Evolutionary conservation across 2,329 filamentous ascomycete genomes (phyloP).

Genomic region (Xylariaceae sp.): DNA sequence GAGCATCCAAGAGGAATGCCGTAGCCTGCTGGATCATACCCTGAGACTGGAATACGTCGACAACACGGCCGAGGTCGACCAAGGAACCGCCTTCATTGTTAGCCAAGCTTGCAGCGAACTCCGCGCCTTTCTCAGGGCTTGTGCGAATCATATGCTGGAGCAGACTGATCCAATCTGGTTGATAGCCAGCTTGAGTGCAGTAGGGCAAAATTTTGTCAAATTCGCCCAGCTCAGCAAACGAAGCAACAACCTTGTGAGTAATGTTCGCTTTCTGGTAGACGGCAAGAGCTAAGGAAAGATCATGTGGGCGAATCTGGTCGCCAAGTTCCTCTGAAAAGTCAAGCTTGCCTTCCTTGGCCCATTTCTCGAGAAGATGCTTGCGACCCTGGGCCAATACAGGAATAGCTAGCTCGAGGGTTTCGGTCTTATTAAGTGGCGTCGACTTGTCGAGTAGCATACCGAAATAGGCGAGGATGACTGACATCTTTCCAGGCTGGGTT

Average conservation of each 20-base stretch:
- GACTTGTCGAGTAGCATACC: constrained; percentile 97
- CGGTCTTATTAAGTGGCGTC: constrained; percentile 74
- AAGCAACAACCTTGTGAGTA: constrained; percentile 89
- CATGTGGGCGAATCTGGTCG: constrained; percentile 86
- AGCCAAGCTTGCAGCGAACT: constrained; percentile 88
- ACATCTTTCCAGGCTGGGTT: constrained; percentile 77
- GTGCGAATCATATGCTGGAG: constrained; percentile 88
- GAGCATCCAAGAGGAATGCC: constrained; percentile 91
- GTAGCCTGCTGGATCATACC: constrained; percentile 97
- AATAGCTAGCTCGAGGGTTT: constrained; percentile 87
- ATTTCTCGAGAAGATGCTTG: constrained; percentile 95
- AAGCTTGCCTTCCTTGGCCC: constrained; percentile 93
- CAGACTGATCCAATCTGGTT: constrained; percentile 90
- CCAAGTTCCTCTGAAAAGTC: constrained; percentile 94
- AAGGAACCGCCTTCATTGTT: constrained; percentile 83
- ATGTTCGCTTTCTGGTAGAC: constrained; percentile 91
- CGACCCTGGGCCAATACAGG: constrained; percentile 90
- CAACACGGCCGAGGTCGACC: constrained; percentile 88
- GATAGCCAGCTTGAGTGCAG: constrained; percentile 75
- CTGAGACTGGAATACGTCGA: constrained; percentile 97
- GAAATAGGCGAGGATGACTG: constrained; percentile 94
- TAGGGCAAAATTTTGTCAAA: constrained; percentile 97
- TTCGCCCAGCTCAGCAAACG: constrained; percentile 90
- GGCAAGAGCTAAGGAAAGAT: constrained; percentile 77
- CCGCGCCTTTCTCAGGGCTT: constrained; percentile 87